A percentile compares a stretch with the other conserved stretches of the same genome.
Conservation (phyloP, 352 stramenopile species). For the Phytophthora litchii region DNA sequence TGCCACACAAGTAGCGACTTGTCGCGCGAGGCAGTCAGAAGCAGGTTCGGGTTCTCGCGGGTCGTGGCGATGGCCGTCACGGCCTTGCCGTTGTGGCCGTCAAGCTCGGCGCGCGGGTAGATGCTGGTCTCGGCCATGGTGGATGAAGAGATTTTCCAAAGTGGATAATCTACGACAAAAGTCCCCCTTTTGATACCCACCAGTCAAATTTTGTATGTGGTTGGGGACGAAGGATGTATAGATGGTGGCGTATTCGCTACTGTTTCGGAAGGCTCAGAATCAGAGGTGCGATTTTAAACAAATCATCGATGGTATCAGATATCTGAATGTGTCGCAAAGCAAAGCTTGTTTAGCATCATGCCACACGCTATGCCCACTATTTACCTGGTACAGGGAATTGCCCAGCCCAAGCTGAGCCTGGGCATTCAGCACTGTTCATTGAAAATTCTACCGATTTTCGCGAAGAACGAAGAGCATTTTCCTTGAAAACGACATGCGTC, state of each 20-base stretch:
- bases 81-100: constrained; percentile 91
- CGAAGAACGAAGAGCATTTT: background rate
- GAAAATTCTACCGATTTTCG: background rate
- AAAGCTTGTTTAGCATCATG: background rate
- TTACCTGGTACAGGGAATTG: too few species aligned
- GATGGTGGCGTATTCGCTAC: background rate
- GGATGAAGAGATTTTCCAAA: constrained; percentile 37
- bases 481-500: background rate
- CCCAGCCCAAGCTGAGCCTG: background rate
- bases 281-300: background rate
- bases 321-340: background rate
- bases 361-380: too few species aligned
- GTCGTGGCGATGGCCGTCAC: constrained; percentile 97
- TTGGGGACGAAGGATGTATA: background rate
- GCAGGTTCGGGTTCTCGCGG: constrained; percentile 98
- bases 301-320: background rate
- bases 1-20: constrained; percentile 93
- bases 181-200: constrained; percentile 9
- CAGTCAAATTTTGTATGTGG: constrained; percentile 11
- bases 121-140: constrained; percentile 85
- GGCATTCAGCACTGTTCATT: background rate
- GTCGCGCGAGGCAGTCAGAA: constrained; percentile 98
- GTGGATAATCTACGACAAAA: constrained; percentile 13
- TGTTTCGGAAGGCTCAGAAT: background rate
- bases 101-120: constrained; percentile 88